These are phyloP conservation scores for Penicillium roqueforti DNA, from an alignment of 495 filamentous ascomycete genomes.

Conservation along the genomic window DNA sequence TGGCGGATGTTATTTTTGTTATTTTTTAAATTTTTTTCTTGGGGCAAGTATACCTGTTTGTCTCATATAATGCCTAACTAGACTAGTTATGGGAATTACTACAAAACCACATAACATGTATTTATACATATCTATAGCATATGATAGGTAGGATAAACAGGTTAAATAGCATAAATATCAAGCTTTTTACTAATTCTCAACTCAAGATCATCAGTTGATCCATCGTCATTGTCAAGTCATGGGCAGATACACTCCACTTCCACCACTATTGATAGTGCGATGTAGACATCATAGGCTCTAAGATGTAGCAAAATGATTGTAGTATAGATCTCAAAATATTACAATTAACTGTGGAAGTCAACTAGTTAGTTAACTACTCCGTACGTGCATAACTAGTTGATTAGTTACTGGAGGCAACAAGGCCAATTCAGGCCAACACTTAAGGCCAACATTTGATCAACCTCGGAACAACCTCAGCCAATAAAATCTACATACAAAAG, in stretches of 20 bases:
- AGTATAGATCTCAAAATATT: background rate
- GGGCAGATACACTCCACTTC: constrained; percentile 7
- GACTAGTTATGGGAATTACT: background rate
- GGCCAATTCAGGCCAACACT: background rate
- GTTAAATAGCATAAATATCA: background rate
- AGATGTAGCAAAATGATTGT: too few relatives aligned
- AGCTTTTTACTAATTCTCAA: background rate
- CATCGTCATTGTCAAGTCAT: constrained; percentile 14
- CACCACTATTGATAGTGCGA: background rate
- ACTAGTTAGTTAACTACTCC: too few relatives aligned
- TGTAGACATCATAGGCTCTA: background rate
- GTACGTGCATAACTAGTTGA: too few relatives aligned
- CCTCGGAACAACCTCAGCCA: background rate
- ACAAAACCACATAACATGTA: background rate
- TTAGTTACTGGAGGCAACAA: too few relatives aligned
- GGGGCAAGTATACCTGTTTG: background rate
- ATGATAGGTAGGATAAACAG: too few relatives aligned
- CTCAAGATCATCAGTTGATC: background rate
- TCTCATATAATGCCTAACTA: background rate
- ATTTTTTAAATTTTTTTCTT: background rate
- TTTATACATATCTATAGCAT: too few relatives aligned
- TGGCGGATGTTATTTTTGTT: background rate
- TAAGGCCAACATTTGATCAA: constrained; percentile 1
- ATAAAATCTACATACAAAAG: background rate
- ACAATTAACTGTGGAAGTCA: too few relatives aligned